Conservation (phyloP, 2,329 filamentous ascomycete genomes). For the Colletotrichum lindemuthianum region DNA sequence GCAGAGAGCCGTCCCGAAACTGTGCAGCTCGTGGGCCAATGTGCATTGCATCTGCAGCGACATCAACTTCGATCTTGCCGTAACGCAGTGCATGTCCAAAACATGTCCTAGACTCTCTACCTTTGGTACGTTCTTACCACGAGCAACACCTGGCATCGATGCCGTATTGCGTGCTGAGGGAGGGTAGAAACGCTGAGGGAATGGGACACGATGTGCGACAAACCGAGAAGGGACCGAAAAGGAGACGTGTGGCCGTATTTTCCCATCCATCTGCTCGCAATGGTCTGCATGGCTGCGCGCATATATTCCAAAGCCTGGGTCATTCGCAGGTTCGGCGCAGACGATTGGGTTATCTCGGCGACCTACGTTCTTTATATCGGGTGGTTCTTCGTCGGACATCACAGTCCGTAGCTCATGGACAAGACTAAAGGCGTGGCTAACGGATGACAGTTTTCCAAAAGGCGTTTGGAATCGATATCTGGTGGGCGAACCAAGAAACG, state of each 20-base stretch:
- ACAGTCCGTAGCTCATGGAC: not conserved
- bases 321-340: constrained; percentile 11
- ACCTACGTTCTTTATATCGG: constrained; percentile 17
- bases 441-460: constrained; percentile 1
- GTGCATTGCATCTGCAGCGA: constrained; percentile 8
- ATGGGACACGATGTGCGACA: constrained; percentile 24
- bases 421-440: not conserved
- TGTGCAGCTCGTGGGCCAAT: constrained; percentile 16
- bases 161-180: not conserved
- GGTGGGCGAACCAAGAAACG: constrained; percentile 12
- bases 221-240: constrained; percentile 1
- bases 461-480: constrained; percentile 20
- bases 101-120: constrained; percentile 20
- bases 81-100: constrained; percentile 20
- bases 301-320: constrained; percentile 15
- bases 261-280: constrained; percentile 15
- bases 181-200: constrained; percentile 10
- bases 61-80: constrained; percentile 1
- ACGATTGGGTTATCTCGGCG: constrained; percentile 19
- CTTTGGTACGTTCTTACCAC: constrained; percentile 1
- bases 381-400: constrained; percentile 15
- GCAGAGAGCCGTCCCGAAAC: not conserved
- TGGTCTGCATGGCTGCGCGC: constrained; percentile 9
- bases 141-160: not conserved
- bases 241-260: constrained; percentile 23